These are phyloP conservation scores for Fusarium tuaranense DNA, from an alignment of 2,329 filamentous ascomycete species.

Conservation along the genomic window DNA sequence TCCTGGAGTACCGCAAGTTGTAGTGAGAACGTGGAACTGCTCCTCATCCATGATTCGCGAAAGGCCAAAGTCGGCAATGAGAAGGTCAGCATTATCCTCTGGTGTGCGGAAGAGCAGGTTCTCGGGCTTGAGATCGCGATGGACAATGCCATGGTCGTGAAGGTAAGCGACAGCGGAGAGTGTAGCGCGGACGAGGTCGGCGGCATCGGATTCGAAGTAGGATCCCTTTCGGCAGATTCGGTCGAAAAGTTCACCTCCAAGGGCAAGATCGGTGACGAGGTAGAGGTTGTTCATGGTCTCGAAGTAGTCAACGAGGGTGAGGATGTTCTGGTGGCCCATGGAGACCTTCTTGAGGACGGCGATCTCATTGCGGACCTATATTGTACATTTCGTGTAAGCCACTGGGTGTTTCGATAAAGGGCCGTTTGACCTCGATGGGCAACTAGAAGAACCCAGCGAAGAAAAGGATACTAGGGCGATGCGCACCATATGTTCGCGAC, in stretches of 20 bases:
- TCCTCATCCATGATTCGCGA: slow-evolving; percentile 99
- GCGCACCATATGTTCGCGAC: slow-evolving; percentile 94
- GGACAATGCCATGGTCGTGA: slow-evolving; percentile 98
- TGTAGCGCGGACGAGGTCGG: slow-evolving; percentile 92
- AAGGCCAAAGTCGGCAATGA: slow-evolving; percentile 97
- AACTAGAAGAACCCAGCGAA: background rate
- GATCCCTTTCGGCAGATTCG: slow-evolving; percentile 98
- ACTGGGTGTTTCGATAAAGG: background rate
- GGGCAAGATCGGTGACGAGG: slow-evolving; percentile 94
- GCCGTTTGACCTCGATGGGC: background rate
- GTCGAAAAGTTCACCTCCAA: slow-evolving; percentile 97
- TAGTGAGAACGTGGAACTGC: slow-evolving; percentile 97
- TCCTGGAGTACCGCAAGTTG: slow-evolving; percentile 95
- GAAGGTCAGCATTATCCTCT: slow-evolving; percentile 95
- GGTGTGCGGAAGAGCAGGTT: slow-evolving; percentile 97
- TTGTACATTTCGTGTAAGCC: slow-evolving; percentile 29
- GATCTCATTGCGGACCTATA: slow-evolving; percentile 94
- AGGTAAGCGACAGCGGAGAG: slow-evolving; percentile 98
- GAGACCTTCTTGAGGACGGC: slow-evolving; percentile 98
- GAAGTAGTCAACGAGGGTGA: slow-evolving; percentile 98
- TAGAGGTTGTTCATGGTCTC: slow-evolving; percentile 99
- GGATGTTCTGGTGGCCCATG: slow-evolving; percentile 98
- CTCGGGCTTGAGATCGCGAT: slow-evolving; percentile 97
- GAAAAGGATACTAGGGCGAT: background rate
- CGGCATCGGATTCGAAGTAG: slow-evolving; percentile 97